Base-by-base conservation (phyloP, 2,329 filamentous ascomycete species). In the Cladosporium cucumerinum region DNA sequence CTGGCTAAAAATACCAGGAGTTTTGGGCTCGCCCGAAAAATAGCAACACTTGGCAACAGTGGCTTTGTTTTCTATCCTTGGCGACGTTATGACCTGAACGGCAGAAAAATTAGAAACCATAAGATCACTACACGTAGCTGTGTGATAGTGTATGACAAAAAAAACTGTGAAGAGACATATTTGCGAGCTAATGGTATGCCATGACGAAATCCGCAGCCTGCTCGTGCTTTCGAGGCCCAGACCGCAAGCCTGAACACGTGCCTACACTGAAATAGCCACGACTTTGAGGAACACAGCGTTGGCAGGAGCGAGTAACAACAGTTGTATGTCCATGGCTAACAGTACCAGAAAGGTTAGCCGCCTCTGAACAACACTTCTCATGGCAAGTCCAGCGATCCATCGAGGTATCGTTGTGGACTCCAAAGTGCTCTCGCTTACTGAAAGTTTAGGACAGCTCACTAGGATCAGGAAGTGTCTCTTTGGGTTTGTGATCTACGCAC, bases 1-100 rank as follows among this genome's bases (percentile, higher is more conserved):
- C 39, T 46, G 39, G 39, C 39, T 21, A 23, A 21, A 21, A 4
- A 4, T 46, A 46, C 23, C n/a, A 21, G 39, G 39, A 46, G 39
- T 46, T 43, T 16, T 57, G 32, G 36, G 6, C 43, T 28, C 18
- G 34, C 30, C 8, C 55, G 36, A 25, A 25, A 28, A 16, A 62
- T 62, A 62, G 34, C 49, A 49, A 51, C 60, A 62, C 46, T 18
- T 30, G 49, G 49, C 60, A 62, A 62, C 60, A 46, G 60, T 51
- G 60, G 60, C 30, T n/a, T 30, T 21, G 8, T n/a, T 28, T 30
- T n/a, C 23, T 18, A 30, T n/a, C 39, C 12, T 12, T 46, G n/a
- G 39, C n/a, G 39, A 46, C n/a, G n/a, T 32, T 10, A 32, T 21
- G 51, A 54, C 16, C n/a, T 54, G 26, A 52, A 54, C 51, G 51